Base-by-base conservation (phyloP, 495 filamentous ascomycete genomes). In the Paragyromitra xinjiangensis region DNA sequence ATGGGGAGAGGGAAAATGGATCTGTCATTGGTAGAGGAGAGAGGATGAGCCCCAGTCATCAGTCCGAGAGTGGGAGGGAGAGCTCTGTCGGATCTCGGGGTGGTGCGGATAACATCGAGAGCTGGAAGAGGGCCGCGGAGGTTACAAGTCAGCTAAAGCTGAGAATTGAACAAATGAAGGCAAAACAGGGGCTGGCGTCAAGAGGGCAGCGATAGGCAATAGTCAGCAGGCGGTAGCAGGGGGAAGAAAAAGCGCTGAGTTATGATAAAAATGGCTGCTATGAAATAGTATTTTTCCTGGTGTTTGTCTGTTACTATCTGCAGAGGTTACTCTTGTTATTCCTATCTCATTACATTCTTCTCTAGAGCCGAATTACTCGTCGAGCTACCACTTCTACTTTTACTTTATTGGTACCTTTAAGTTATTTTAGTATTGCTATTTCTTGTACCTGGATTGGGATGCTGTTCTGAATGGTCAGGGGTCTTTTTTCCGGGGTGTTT, bases 91-190 rank as follows among this genome's bases (percentile, higher is more conserved):
- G 87, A 48, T 84, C 88, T 51, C 84, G 84, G 61, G 78, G 75
- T 42, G 78, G 84, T 58, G 81, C 81, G 8, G 88, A 90, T 56
- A 91, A 90, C 12, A 91, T 93, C 58, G 95, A 98, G 85, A 98
- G 93, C 83, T 99, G 95, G 94, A 96, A 94, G 86, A 86, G 96
- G 79, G 96, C 96, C 39, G 95, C 95, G n/a, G 96, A 99, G 86
- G 96, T 99, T 11, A 99, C 96, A 51, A 98, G 92, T 83, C 94
- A 95, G 84, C 84, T 99, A 81, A 99, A 98, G 86, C 92, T 94
- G 55, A 88, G 95, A 84, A 99, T 99, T 83, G 96, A 99, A 75
- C 77, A 81, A 59, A 81, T 82, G 81, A 82, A 84, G 71, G 82
- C 82, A 6, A 83, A 83, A 44, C 82, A 83, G 42, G 82, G 82